Percentiles rank a stretch among this genome's conserved stretches.
These are phyloP conservation scores for Leucocoprinus sp. DNA, from an alignment of 768 basidiomycete species.

Conservation along the genomic window DNA sequence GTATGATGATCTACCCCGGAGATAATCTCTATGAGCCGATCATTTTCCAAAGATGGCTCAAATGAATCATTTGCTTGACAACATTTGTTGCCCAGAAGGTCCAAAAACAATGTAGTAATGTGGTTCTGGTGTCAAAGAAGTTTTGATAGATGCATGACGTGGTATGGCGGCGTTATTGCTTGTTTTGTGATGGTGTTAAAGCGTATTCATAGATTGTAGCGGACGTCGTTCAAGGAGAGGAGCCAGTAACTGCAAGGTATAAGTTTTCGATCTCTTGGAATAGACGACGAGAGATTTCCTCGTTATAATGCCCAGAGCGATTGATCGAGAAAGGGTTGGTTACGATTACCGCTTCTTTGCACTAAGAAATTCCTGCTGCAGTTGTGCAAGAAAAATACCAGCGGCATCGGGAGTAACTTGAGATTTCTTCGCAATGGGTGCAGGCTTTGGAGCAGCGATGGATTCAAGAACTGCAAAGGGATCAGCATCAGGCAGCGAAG, in stretches of 20 bases:
- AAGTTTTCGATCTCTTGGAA: constrained; percentile 26
- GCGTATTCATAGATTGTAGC: constrained; percentile 42
- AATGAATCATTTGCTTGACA: constrained; percentile 34
- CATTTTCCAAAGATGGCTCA: constrained; percentile 48
- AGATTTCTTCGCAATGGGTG: constrained; percentile 13
- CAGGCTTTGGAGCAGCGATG: constrained; percentile 17
- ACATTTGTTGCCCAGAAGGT: constrained; percentile 25
- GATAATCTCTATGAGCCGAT: constrained; percentile 52
- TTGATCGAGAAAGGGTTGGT: constrained; percentile 26
- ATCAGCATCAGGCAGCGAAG: constrained; percentile 21
- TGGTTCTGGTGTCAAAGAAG: constrained; percentile 14
- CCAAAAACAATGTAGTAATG: neutral
- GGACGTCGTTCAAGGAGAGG: constrained; percentile 36
- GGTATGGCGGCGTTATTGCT: constrained; percentile 32
- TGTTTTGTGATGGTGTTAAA: constrained; percentile 28
- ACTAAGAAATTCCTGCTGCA: constrained; percentile 52
- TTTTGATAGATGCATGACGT: constrained; percentile 44
- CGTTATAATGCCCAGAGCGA: constrained; percentile 40
- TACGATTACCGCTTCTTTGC: constrained; percentile 14
- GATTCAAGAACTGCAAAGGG: constrained; percentile 47
- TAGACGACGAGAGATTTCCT: constrained; percentile 33
- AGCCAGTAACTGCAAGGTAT: constrained; percentile 24
- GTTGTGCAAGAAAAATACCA: constrained; percentile 57
- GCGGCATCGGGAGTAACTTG: constrained; percentile 29
- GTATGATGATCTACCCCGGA: constrained; percentile 48